A percentile compares a stretch with the other conserved stretches of the same genome.
Conservation (phyloP, 768 basidiomycete genomes). For the Boletellus ananiceps region DNA sequence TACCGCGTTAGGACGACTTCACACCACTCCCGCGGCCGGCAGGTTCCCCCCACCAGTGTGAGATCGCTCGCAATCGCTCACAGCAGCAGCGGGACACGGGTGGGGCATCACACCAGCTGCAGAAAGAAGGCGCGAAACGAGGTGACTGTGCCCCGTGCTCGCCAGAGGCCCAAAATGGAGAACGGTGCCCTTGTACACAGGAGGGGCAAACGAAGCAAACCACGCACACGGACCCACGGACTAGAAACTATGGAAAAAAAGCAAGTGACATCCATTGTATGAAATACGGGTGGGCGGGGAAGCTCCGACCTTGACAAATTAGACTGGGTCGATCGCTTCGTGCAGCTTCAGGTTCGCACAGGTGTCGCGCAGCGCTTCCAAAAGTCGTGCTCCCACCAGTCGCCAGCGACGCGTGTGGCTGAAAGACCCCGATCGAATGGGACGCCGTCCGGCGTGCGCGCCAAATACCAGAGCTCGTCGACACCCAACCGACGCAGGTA, state of each 20-base stretch:
- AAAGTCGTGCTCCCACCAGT: constrained; percentile 59
- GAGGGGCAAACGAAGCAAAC: too few species aligned
- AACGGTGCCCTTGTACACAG: background rate
- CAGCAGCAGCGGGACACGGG: constrained; percentile 2
- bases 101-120: constrained; percentile 2
- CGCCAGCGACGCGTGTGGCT: constrained; percentile 42
- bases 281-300: constrained; percentile 20
- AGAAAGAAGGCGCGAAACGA: constrained; percentile 13
- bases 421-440: constrained; percentile 31
- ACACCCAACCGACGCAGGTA: constrained; percentile 66
- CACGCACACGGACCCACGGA: too few species aligned
- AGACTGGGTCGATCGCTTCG: background rate
- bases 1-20: too few species aligned
- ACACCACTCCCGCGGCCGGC: too few species aligned
- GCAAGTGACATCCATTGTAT: constrained; percentile 2
- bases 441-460: constrained; percentile 31
- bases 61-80: constrained; percentile 8
- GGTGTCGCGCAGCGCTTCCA: constrained; percentile 38
- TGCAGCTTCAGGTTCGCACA: constrained; percentile 14
- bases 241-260: background rate
- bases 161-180: constrained; percentile 8
- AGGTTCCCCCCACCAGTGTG: background rate
- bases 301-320: constrained; percentile 21
- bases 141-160: constrained; percentile 4
- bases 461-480: constrained; percentile 60